A percentile compares a stretch with the other conserved stretches of the same genome.
Conservation (phyloP, 306 rosid genomes). For the Carpinus viminea region DNA sequence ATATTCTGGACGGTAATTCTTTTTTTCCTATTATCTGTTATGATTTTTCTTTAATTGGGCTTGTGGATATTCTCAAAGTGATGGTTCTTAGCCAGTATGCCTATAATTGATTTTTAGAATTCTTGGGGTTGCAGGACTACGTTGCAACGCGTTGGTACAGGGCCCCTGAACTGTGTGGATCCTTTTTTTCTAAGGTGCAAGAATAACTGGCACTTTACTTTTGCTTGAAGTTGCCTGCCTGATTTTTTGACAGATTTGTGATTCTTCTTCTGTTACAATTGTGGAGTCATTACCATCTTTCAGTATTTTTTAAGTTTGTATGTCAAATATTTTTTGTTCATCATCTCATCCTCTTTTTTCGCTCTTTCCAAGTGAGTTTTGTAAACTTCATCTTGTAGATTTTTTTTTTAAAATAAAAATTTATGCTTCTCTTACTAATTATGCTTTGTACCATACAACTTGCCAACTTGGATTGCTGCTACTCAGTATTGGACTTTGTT, state of each 20-base stretch:
- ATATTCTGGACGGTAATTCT: conserved; percentile 97
- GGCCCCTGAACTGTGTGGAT: conserved; percentile 99
- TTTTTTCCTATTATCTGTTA: background rate
- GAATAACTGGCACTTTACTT: conserved; percentile 18
- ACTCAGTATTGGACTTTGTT: background rate
- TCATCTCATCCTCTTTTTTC: background rate
- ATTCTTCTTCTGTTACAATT: background rate
- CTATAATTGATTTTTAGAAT: conserved; percentile 12
- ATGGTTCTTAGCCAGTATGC: conserved; percentile 20
- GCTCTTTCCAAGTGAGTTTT: background rate
- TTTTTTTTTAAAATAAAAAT: background rate
- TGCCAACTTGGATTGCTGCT: background rate
- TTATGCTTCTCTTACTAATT: background rate
- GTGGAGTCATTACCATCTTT: background rate
- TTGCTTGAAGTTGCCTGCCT: conserved; percentile 23
- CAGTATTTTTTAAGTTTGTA: background rate
- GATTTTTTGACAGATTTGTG: background rate
- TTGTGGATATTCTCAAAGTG: background rate
- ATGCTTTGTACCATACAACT: background rate
- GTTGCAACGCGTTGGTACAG: conserved; percentile 99
- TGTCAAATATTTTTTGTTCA: background rate
- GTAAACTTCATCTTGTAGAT: background rate
- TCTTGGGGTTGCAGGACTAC: conserved; percentile 68
- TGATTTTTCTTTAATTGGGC: background rate
- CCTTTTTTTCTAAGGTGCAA: conserved; percentile 94